phyloP scores from a whole-genome alignment of 2,329 filamentous ascomycete species.

The Colletotrichum orchidophilum region DNA sequence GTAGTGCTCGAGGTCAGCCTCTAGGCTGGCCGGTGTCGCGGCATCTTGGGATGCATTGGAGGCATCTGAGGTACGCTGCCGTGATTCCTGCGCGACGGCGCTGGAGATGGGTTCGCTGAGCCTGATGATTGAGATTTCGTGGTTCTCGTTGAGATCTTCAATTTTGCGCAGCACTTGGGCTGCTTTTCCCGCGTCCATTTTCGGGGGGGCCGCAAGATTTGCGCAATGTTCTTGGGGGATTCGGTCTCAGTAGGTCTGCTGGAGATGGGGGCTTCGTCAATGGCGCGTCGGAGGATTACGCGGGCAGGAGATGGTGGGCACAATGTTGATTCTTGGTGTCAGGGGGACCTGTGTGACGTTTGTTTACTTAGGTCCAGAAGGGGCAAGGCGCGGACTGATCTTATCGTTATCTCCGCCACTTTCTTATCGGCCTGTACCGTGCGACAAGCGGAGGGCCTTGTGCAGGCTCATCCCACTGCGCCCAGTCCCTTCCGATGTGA shows the following conservation, averaged over 20 bases:
- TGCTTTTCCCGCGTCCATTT: slow-evolving; percentile 45
- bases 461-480: slow-evolving; percentile 10
- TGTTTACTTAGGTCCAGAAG: slow-evolving; percentile 53
- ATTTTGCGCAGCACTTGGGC: slow-evolving; percentile 58
- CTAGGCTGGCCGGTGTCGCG: slow-evolving; percentile 78
- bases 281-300: neutral
- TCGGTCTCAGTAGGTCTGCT: neutral
- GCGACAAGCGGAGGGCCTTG: neutral
- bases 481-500: slow-evolving; percentile 1
- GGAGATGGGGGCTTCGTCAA: neutral
- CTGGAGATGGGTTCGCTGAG: slow-evolving; percentile 79
- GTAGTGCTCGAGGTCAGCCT: slow-evolving; percentile 89
- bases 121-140: slow-evolving; percentile 77
- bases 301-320: neutral
- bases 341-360: slow-evolving; percentile 10
- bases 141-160: slow-evolving; percentile 61
- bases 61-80: slow-evolving; percentile 75
- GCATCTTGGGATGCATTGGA: slow-evolving; percentile 72
- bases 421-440: neutral
- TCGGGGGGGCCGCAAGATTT: neutral
- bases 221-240: neutral
- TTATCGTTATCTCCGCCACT: neutral
- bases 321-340: neutral
- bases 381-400: slow-evolving; percentile 32
- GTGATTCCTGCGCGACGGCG: slow-evolving; percentile 49